Evolutionary conservation across 2,329 filamentous ascomycete genomes (phyloP), one percentile per base, ranked within the genome.

Genomic region (Diplocarpon rosae): DNA sequence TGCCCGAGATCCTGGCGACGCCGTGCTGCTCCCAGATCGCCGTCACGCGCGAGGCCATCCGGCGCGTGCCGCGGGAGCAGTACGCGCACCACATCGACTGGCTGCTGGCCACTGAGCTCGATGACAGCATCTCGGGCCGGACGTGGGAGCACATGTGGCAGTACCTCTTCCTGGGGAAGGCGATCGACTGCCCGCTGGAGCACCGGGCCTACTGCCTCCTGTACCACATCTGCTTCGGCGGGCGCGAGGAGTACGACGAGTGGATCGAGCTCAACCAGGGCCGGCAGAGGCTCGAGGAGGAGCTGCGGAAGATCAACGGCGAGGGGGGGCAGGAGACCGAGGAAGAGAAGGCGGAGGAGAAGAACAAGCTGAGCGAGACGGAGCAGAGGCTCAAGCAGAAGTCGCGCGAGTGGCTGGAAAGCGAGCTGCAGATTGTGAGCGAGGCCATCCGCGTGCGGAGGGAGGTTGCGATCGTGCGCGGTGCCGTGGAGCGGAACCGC

Each of bases 121-220:
- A 65, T 6, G 75, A 80, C 54, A 66, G 66, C n/a, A 60, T 71
- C 20, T 75, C 70, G 14, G 78, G 78, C 3, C 64, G 78, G 24
- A 69, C 80, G 5, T 69, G 80, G 58, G 78, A 83, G 55, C 81
- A 78, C 50, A 64, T 78, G 38, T 83, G 78, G 78, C 78, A 83
- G 37, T 57, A 56, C 35, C 40, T 57, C 0, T 59, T 56, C 40
- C 39, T 55, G 2, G 42, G 41, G 28, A 52, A 56, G 27, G 32
- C 51, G 5, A 47, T 56, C 24, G 48, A 52, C 34, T 59, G 55
- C 27, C 55, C 51, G 2, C 30, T 50, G 5, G 52, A 59, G 30
- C 51, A 56, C 33, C 49, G 50, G 9, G 55, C 53, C 2, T 57
- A 56, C 28, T 59, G 56, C 20, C 43, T 49, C 10, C 43, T 54